Evolutionary conservation across 345 rosid genomes (phyloP).

Genomic region (Populus nigra): DNA sequence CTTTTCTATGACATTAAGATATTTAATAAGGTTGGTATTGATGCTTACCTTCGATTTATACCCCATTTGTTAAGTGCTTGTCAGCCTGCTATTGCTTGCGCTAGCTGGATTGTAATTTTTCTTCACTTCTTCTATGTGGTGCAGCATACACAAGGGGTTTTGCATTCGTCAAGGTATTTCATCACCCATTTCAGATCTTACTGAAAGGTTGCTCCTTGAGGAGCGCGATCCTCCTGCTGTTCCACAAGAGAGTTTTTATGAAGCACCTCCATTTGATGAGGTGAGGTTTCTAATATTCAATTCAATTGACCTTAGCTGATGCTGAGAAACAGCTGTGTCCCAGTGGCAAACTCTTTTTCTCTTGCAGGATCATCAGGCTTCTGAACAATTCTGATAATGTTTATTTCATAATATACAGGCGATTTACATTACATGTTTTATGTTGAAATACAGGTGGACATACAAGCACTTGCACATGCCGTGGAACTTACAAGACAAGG

Average conservation of each 20-base stretch:
- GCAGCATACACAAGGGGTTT: conserved; percentile 85
- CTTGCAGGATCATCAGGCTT: neutral
- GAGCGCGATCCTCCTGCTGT: conserved; percentile 81
- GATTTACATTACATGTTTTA: conserved; percentile 1
- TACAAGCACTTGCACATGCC: conserved; percentile 97
- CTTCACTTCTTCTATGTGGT: conserved; percentile 17
- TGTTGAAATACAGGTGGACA: conserved; percentile 60
- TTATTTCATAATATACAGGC: too few relatives aligned
- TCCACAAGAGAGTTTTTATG: conserved; percentile 63
- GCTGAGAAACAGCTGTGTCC: neutral
- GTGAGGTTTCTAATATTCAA: conserved; percentile 31
- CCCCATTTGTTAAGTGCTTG: neutral
- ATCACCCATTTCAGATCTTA: conserved; percentile 87
- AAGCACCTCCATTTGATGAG: conserved; percentile 94
- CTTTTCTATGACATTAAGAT: conserved; percentile 80
- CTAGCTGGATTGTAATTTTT: conserved; percentile 5
- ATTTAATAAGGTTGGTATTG: conserved; percentile 63
- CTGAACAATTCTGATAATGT: too few relatives aligned
- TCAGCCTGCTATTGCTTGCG: neutral
- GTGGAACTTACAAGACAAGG: conserved; percentile 95
- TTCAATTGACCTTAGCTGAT: neutral
- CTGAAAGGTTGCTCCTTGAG: conserved; percentile 78
- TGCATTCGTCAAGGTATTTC: conserved; percentile 72
- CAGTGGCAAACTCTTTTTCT: conserved; percentile 6
- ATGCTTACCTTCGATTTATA: neutral